phyloP scores from a whole-genome alignment of 2,329 filamentous ascomycete species.

The Microascus cirrosus region DNA sequence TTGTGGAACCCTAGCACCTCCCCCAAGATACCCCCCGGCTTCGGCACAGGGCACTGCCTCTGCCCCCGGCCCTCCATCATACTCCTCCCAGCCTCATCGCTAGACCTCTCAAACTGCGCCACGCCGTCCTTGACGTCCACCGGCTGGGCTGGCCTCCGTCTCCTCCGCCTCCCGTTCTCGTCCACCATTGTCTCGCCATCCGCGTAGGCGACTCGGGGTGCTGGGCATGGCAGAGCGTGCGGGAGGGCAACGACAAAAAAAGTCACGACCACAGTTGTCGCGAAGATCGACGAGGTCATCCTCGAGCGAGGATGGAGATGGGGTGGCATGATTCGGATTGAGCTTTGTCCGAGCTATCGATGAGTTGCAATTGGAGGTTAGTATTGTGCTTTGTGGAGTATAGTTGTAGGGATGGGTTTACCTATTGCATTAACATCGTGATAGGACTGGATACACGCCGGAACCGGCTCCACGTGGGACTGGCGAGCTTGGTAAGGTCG shows the following conservation, averaged over 20 bases:
- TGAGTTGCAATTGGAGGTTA: conserved; percentile 1
- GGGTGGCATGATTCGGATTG: conserved; percentile 52
- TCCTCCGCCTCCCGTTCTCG: conserved; percentile 30
- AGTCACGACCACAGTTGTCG: conserved; percentile 77
- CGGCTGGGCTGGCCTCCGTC: conserved; percentile 27
- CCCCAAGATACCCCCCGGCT: conserved; percentile 69
- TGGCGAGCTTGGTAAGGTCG: neutral
- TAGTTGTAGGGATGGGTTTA: neutral
- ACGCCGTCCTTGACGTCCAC: conserved; percentile 31
- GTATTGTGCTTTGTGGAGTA: neutral
- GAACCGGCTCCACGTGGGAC: neutral
- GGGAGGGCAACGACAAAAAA: conserved; percentile 89
- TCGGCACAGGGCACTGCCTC: conserved; percentile 85
- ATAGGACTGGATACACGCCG: neutral
- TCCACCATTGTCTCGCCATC: conserved; percentile 49
- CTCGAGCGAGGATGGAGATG: conserved; percentile 89
- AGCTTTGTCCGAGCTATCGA: neutral
- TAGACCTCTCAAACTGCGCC: conserved; percentile 32
- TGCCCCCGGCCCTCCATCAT: neutral
- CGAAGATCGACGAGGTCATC: conserved; percentile 89
- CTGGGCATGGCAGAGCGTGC: conserved; percentile 84
- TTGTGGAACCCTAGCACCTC: conserved; percentile 61
- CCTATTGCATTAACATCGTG: neutral
- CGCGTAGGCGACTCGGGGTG: conserved; percentile 62
- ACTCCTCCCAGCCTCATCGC: conserved; percentile 1